Conservation (phyloP, 1,284 basidiomycete species). For the Termitomyces sp. region DNA sequence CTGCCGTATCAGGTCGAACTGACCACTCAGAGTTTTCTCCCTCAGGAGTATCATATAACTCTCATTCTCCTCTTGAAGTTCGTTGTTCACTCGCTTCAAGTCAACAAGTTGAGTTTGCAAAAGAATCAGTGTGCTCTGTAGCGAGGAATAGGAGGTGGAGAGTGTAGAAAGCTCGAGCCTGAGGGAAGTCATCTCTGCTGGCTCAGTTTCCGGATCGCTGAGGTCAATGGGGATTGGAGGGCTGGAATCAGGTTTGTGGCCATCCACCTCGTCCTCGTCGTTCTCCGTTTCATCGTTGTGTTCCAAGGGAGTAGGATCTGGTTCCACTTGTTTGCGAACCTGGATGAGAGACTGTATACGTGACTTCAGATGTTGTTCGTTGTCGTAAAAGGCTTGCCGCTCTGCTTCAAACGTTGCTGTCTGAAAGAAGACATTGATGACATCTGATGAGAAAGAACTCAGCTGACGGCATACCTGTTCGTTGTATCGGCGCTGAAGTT, state of each 20-base stretch:
- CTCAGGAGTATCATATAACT: conserved; percentile 88
- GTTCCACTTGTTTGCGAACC: conserved; percentile 53
- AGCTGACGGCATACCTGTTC: conserved; percentile 55
- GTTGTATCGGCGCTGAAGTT: conserved; percentile 72
- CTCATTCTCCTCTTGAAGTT: conserved; percentile 89
- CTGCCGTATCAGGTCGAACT: conserved; percentile 69
- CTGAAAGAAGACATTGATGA: conserved; percentile 34
- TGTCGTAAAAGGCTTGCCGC: conserved; percentile 81
- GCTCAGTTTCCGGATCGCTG: conserved; percentile 63
- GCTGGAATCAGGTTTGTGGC: conserved; percentile 21
- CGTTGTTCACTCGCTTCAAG: conserved; percentile 74
- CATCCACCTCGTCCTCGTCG: conserved; percentile 32
- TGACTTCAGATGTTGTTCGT: conserved; percentile 82
- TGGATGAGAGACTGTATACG: conserved; percentile 75
- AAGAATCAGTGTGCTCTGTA: conserved; percentile 72
- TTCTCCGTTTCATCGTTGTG: conserved; percentile 35
- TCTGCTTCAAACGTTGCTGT: conserved; percentile 78
- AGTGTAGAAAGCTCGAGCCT: conserved; percentile 75
- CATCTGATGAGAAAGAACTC: conserved; percentile 7
- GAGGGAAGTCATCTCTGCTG: conserved; percentile 78
- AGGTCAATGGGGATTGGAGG: conserved; percentile 37
- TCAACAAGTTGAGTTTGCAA: conserved; percentile 74
- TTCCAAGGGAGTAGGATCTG: conserved; percentile 20
- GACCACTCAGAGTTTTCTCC: conserved; percentile 84
- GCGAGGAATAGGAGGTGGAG: conserved; percentile 71